phyloP scores from a whole-genome alignment of 495 filamentous ascomycete species.

The Xylona heveae region DNA sequence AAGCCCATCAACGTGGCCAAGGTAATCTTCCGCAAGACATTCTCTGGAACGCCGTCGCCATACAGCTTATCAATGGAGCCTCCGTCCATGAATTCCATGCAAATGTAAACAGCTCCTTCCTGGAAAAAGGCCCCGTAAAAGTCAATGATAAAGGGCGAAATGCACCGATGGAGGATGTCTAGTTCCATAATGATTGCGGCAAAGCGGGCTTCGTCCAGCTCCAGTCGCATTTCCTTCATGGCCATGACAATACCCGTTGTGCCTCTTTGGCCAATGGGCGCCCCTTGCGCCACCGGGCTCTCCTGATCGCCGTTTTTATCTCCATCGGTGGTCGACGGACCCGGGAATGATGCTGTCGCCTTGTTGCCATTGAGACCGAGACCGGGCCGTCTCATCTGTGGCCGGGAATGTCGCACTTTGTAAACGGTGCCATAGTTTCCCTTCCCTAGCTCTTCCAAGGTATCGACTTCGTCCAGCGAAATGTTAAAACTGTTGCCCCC shows the following conservation, averaged over 20 bases:
- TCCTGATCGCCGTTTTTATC: constrained; percentile 1
- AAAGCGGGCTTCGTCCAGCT: constrained; percentile 92
- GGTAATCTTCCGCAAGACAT: constrained; percentile 73
- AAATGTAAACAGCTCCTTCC: constrained; percentile 97
- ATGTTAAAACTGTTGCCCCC: constrained; percentile 80
- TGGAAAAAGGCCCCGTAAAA: constrained; percentile 99
- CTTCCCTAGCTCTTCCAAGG: constrained; percentile 86
- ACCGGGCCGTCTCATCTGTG: constrained; percentile 56
- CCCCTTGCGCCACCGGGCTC: constrained; percentile 3
- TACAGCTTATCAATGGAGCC: constrained; percentile 98
- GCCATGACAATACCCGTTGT: constrained; percentile 69
- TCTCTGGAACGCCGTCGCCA: constrained; percentile 77
- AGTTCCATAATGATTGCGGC: constrained; percentile 96
- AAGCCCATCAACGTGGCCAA: constrained; percentile 82
- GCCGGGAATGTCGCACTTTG: constrained; percentile 75
- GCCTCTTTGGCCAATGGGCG: constrained; percentile 7
- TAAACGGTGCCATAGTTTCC: constrained; percentile 98
- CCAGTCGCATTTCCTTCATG: constrained; percentile 97
- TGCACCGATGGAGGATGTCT: constrained; percentile 85
- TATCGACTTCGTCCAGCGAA: constrained; percentile 89
- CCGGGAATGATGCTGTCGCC: constrained; percentile 14
- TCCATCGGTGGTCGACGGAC: constrained; percentile 1
- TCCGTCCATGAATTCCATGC: constrained; percentile 98
- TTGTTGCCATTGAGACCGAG: constrained; percentile 46
- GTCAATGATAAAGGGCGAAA: constrained; percentile 91